A percentile compares a stretch with the other conserved stretches of the same genome.
Evolutionary conservation across 2,329 filamentous ascomycete species (phyloP).

Genomic region (Talaromyces marneffei): DNA sequence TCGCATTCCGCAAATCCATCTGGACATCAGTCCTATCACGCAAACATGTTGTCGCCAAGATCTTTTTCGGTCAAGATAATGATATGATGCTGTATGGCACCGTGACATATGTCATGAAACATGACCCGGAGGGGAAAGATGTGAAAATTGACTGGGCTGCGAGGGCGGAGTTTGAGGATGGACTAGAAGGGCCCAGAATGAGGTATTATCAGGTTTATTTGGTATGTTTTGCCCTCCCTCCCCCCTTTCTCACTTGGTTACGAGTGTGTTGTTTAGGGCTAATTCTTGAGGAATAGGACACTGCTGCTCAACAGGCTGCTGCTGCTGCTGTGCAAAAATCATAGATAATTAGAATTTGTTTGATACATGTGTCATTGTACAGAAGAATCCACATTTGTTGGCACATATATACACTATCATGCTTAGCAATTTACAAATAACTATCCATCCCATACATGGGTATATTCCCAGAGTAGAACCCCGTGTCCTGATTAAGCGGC

Average conservation of each 20-base stretch:
- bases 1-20: constrained; percentile 28
- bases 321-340: neutral
- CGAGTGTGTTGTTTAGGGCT: neutral
- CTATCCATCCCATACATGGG: constrained; percentile 17
- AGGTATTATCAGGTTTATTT: constrained; percentile 38
- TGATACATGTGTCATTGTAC: neutral
- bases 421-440: constrained; percentile 4
- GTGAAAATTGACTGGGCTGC: constrained; percentile 35
- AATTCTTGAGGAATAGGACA: constrained; percentile 10
- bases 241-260: neutral
- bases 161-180: constrained; percentile 30
- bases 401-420: neutral
- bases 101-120: constrained; percentile 30
- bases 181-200: constrained; percentile 27
- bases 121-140: constrained; percentile 23
- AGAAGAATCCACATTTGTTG: too few relatives aligned
- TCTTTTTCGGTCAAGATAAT: constrained; percentile 29
- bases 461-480: constrained; percentile 15
- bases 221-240: constrained; percentile 27
- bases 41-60: constrained; percentile 25
- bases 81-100: constrained; percentile 36
- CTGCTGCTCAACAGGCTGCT: constrained; percentile 14
- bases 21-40: constrained; percentile 33
- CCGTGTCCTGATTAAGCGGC: constrained; percentile 16
- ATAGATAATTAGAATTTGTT: neutral